Percentiles rank a stretch among this genome's conserved stretches.
phyloP scores from a whole-genome alignment of 768 basidiomycete genomes.

The Pholiota microspora region DNA sequence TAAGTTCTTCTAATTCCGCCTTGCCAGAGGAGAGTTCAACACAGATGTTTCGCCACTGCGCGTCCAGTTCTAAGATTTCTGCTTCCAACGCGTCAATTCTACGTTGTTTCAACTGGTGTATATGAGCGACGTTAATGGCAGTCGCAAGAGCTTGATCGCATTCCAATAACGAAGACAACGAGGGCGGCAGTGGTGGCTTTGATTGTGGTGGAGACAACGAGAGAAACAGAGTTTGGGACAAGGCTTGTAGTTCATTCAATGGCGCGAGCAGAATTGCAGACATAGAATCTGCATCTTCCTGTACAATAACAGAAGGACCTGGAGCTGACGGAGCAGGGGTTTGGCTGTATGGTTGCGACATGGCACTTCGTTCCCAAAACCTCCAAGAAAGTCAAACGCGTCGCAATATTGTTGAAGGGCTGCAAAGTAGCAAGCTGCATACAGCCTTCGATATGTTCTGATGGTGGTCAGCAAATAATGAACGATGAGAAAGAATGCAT shows the following conservation, averaged over 20 bases:
- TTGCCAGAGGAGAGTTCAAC: constrained; percentile 63
- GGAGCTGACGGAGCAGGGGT: constrained; percentile 11
- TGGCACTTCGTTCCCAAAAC: too few relatives aligned
- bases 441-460: too few relatives aligned
- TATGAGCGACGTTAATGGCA: constrained; percentile 62
- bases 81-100: constrained; percentile 68
- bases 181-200: constrained; percentile 61
- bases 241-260: constrained; percentile 55
- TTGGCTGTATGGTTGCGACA: constrained; percentile 18
- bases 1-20: constrained; percentile 63
- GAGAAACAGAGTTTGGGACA: constrained; percentile 69
- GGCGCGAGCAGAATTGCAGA: constrained; percentile 61
- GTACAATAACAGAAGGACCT: constrained; percentile 5
- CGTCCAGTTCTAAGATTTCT: constrained; percentile 69
- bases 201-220: constrained; percentile 69
- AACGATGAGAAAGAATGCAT: neutral
- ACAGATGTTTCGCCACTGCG: constrained; percentile 67
- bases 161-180: constrained; percentile 55
- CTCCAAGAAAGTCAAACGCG: neutral
- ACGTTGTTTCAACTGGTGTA: constrained; percentile 75
- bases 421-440: too few relatives aligned
- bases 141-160: constrained; percentile 65
- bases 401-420: neutral
- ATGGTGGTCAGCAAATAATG: neutral
- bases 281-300: constrained; percentile 41